phyloP scores from a whole-genome alignment of 2,329 filamentous ascomycete species.

The Nannizzia gypsea region DNA sequence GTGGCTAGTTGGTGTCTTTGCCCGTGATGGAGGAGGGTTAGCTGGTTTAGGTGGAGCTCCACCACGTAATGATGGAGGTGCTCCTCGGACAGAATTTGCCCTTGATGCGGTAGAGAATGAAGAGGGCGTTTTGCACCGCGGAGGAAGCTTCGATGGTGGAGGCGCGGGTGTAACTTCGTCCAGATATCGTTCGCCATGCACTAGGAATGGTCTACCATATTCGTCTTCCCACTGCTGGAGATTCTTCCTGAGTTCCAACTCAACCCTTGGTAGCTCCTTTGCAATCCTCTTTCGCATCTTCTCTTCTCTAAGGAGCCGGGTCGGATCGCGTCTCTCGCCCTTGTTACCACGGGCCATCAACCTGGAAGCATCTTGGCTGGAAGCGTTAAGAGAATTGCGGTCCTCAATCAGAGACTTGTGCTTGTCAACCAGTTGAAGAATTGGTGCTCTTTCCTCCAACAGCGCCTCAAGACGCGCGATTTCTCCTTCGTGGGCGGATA shows the following conservation, averaged over 20 bases:
- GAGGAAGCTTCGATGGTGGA: constrained; percentile 51
- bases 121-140: constrained; percentile 39
- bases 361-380: constrained; percentile 87
- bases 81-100: constrained; percentile 19
- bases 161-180: constrained; percentile 61
- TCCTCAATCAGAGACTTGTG: constrained; percentile 75
- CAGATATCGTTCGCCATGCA: constrained; percentile 83
- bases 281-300: constrained; percentile 97
- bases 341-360: constrained; percentile 85
- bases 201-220: constrained; percentile 82
- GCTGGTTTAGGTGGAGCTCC: constrained; percentile 27
- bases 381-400: constrained; percentile 73
- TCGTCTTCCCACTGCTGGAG: constrained; percentile 86
- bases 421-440: constrained; percentile 67
- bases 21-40: constrained; percentile 30
- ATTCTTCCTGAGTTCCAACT: constrained; percentile 67
- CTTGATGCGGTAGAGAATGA: constrained; percentile 23
- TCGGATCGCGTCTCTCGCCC: constrained; percentile 87
- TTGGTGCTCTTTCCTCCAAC: constrained; percentile 76
- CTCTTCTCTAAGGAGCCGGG: constrained; percentile 85
- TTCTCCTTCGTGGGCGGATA: constrained; percentile 90
- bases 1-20: constrained; percentile 36
- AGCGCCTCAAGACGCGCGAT: constrained; percentile 70
- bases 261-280: constrained; percentile 88
- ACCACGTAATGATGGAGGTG: constrained; percentile 23